Evolutionary conservation across 495 filamentous ascomycete species (phyloP), one percentile per base, ranked within the genome.

Genomic region (Halenospora varia): DNA sequence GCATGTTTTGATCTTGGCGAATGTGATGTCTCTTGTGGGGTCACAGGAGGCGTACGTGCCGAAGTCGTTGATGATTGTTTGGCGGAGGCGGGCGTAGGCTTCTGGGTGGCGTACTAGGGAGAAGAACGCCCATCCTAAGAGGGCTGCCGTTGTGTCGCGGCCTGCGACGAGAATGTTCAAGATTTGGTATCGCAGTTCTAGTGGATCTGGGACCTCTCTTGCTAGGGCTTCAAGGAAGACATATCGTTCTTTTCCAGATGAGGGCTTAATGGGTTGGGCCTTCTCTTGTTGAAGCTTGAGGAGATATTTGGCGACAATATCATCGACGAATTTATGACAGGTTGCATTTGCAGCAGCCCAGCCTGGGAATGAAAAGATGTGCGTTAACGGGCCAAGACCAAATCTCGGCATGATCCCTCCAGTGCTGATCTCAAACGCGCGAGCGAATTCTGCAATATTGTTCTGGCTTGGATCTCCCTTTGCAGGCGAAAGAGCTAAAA

Each of bases 71-170:
- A 65, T 50, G 2, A 80, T 35, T 6, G 6, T 4, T 6, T 13
- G 29, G 6, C 29, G 29, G 6, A 35, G 29, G 4, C 13, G 4
- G 66, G 48, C 59, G 62, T 70, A 62, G 18, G 70, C 62, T 6
- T 61, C 55, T 9, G 25, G 51, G 20, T 54, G 15, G 15, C 29
- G 25, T 2, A 22, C 11, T 1, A 54, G 35, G 29, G 39, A 29
- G 25, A 40, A 20, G 26, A 55, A 48, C 1, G 19, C 17, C 17
- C 18, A 48, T 1, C 17, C 18, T n/a, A 80, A 70, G 52, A 66
- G 71, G 82, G 11, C 75, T 66, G 78, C 63, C 41, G 83, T 87
- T 6, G 83, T 86, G 55, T 87, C 84, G 35, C 76, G 70, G 13
- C 73, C 74, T 2, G 77, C 79, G n/a, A 82, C 68, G 17, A 81